These are phyloP conservation scores for Dioszegia crocea DNA, from an alignment of 768 basidiomycete genomes.

Conservation along the genomic window DNA sequence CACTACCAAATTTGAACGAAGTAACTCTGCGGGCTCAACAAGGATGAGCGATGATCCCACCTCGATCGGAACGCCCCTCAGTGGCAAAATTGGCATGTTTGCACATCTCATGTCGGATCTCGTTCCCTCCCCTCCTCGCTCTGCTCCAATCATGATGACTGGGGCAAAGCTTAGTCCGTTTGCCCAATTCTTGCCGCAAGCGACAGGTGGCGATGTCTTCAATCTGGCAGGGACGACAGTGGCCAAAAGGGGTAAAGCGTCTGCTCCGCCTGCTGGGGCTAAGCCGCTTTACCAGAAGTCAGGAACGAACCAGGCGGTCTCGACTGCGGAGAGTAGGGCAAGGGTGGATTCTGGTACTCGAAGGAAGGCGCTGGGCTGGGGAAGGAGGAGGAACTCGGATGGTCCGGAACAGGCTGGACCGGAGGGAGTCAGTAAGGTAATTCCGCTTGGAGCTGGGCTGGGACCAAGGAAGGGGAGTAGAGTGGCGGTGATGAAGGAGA, in stretches of 20 bases:
- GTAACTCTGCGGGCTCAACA: conserved; percentile 29
- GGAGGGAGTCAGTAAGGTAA: conserved; percentile 1
- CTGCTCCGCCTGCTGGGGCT: background rate
- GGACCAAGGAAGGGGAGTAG: background rate
- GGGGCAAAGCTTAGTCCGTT: conserved; percentile 13
- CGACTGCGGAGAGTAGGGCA: conserved; percentile 8
- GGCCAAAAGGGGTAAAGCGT: background rate
- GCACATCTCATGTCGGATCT: conserved; percentile 12
- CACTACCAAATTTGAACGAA: conserved; percentile 40
- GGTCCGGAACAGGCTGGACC: conserved; percentile 20
- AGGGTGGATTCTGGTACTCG: conserved; percentile 30
- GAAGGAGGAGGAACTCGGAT: conserved; percentile 29
- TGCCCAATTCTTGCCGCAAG: conserved; percentile 17
- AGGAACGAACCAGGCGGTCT: background rate
- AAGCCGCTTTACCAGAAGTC: background rate
- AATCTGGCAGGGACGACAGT: background rate
- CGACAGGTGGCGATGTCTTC: background rate
- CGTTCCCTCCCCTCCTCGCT: background rate
- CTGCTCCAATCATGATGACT: background rate
- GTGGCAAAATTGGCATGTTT: background rate
- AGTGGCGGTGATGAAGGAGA: background rate
- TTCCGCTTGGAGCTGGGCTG: background rate
- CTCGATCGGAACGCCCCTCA: background rate
- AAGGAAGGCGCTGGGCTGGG: conserved; percentile 38
- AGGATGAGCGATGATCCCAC: conserved; percentile 11